Base-by-base conservation (phyloP, 2,329 filamentous ascomycete genomes). In the Beauveria scarabaeidicola region DNA sequence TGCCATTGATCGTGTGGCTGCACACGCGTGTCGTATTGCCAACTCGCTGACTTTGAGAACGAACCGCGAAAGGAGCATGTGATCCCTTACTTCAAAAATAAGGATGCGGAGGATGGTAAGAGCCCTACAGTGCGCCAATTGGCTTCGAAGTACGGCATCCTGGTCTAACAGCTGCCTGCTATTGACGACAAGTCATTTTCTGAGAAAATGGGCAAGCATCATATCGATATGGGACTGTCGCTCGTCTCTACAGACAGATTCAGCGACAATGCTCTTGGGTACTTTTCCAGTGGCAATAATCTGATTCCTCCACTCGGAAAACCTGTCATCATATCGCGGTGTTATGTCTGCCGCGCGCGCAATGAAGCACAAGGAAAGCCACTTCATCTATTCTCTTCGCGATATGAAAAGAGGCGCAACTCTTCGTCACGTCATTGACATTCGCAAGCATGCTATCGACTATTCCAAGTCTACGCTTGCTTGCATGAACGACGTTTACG, bases 1-100 rank as follows among this genome's bases (percentile, higher is more conserved):
- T 23, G 52, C 59, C 11, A 57, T 53, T 6, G 53, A 61, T 29
- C 36, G 59, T 13, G 59, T 61, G 15, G 59, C 59, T 7, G 52
- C 59, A 3, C 59, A 61, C 40, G 59, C 59, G 5, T 58, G 53
- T 3, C 59, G 59, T 1, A 57, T 61, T 17, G 59, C 59, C 11
- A 41, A 61, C 15, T 44, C 59, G 46, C 40, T 61, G 10, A 57
- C 53, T 5, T 61, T n/a, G 59, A 61, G 19, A 57, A 41, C 3
- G 52, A 52, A 48, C 23, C 58, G 23, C 21, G 58, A 15, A 53
- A 57, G n/a, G 40, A 61, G 6, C 40, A 61, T 19, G 53, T 57
- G 11, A 56, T 61, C 15, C 59, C 59, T 3, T 61, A 61, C 32
- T 52, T 61, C 40, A 48, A 46, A 3, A 53, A 57, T 3, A 47